Conservation (phyloP, 768 basidiomycete genomes). For the Calocybe indica region DNA sequence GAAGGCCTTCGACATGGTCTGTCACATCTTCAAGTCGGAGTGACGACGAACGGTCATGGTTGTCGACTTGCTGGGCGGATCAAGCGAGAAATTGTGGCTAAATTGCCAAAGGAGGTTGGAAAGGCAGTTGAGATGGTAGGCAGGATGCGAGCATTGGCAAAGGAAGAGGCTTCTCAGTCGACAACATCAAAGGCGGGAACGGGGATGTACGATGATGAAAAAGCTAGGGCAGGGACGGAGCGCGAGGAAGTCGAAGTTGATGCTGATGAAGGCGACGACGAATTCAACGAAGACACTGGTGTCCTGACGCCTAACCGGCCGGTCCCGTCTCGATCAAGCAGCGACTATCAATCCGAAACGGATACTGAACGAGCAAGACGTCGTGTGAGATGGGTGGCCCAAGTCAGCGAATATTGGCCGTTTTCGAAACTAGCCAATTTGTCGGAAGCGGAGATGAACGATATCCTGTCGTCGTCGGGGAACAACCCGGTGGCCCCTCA, state of each 20-base stretch:
- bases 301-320: slow-evolving; percentile 64
- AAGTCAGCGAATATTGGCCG: slow-evolving; percentile 96
- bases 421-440: slow-evolving; percentile 69
- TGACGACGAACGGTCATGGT: slow-evolving; percentile 90
- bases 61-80: slow-evolving; percentile 80
- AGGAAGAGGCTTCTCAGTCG: slow-evolving; percentile 18
- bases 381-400: slow-evolving; percentile 89
- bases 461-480: slow-evolving; percentile 52
- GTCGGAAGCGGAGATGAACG: slow-evolving; percentile 60
- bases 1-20: slow-evolving; percentile 12
- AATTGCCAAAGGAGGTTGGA: slow-evolving; percentile 68
- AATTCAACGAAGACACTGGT: slow-evolving; percentile 47
- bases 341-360: slow-evolving; percentile 21
- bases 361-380: slow-evolving; percentile 45
- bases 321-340: slow-evolving; percentile 41
- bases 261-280: slow-evolving; percentile 29
- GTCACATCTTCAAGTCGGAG: slow-evolving; percentile 64
- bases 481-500: slow-evolving; percentile 13
- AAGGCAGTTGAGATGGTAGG: slow-evolving; percentile 73
- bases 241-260: slow-evolving; percentile 5
- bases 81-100: slow-evolving; percentile 74
- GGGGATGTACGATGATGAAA: not conserved
- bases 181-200: not conserved
- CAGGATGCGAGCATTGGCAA: slow-evolving; percentile 53
- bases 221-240: slow-evolving; percentile 8